Evolutionary conservation across 228 moss, liverwort and hornwort genomes (phyloP).

Genomic region (Sphagnum fallax): DNA sequence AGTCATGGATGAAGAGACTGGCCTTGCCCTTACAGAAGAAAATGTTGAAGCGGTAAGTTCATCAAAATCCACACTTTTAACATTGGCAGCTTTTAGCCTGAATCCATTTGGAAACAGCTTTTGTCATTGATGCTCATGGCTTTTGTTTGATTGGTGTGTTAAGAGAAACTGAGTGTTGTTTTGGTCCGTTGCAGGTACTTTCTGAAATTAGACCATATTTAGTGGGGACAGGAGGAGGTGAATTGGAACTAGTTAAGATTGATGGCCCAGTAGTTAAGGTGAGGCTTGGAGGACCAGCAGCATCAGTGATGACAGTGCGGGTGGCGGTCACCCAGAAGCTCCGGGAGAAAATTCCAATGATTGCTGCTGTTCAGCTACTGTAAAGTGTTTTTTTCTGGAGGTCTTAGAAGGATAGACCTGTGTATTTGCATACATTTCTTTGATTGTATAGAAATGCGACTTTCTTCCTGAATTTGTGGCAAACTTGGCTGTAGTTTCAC

Average conservation of each 20-base stretch:
- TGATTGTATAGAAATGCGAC: too few relatives aligned
- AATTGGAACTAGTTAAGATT: slow-evolving; percentile 31
- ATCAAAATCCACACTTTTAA: neutral
- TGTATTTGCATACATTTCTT: too few relatives aligned
- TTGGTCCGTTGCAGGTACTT: slow-evolving; percentile 17
- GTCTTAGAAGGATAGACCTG: too few relatives aligned
- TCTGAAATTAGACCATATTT: slow-evolving; percentile 52
- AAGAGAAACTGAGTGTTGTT: neutral
- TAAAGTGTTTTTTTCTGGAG: neutral
- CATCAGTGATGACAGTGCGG: slow-evolving; percentile 48
- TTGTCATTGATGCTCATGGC: too few relatives aligned
- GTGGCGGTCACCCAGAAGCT: slow-evolving; percentile 51
- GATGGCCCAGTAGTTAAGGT: slow-evolving; percentile 57
- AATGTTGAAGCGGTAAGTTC: slow-evolving; percentile 35
- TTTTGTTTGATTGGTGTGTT: too few relatives aligned
- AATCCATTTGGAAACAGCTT: too few relatives aligned
- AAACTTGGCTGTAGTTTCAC: too few relatives aligned
- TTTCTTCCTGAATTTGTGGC: too few relatives aligned
- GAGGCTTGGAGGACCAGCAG: slow-evolving; percentile 41
- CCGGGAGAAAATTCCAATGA: slow-evolving; percentile 53
- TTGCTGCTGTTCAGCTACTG: slow-evolving; percentile 37
- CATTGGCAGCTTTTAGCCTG: too few relatives aligned
- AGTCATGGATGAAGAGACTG: slow-evolving; percentile 62
- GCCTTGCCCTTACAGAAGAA: slow-evolving; percentile 38
- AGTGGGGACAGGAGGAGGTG: slow-evolving; percentile 38